Conservation (phyloP, 768 basidiomycete species). For the Tylopilus vinaceipallidus region DNA sequence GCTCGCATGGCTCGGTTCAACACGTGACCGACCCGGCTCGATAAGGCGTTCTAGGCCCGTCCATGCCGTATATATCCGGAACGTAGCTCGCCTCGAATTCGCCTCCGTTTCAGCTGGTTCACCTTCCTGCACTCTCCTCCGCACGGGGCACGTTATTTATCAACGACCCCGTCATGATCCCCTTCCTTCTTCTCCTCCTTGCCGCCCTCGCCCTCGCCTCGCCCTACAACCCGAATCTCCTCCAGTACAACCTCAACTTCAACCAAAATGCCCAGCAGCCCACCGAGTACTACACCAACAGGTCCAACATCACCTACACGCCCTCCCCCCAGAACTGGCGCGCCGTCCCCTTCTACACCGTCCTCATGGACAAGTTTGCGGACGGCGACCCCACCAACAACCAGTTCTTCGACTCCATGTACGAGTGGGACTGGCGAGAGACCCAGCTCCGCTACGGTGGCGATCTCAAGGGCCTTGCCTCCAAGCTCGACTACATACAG, state of each 20-base stretch:
- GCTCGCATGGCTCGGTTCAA: too few relatives aligned
- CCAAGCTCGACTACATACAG: constrained; percentile 81
- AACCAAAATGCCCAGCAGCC: constrained; percentile 70
- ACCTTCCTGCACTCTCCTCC: not conserved
- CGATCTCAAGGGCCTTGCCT: constrained; percentile 75
- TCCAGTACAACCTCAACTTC: constrained; percentile 74
- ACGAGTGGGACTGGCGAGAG: constrained; percentile 84
- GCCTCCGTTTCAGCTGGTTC: too few relatives aligned
- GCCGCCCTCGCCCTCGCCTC: constrained; percentile 50
- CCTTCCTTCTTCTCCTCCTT: constrained; percentile 37
- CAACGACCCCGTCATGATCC: constrained; percentile 2
- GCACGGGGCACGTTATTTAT: not conserved
- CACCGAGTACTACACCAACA: constrained; percentile 60
- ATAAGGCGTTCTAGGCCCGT: too few relatives aligned
- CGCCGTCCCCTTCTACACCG: constrained; percentile 70
- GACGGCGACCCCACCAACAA: constrained; percentile 92
- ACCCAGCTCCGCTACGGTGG: constrained; percentile 89
- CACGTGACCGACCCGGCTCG: too few relatives aligned
- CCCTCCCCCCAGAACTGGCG: constrained; percentile 88
- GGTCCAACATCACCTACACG: constrained; percentile 66
- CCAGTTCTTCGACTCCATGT: constrained; percentile 79
- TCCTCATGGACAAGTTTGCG: constrained; percentile 91
- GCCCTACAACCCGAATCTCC: constrained; percentile 65
- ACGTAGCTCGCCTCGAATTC: too few relatives aligned
- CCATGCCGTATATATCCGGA: too few relatives aligned